These are phyloP conservation scores for Chalara sp. DNA, from an alignment of 2,329 filamentous ascomycete species.

Conservation along the genomic window DNA sequence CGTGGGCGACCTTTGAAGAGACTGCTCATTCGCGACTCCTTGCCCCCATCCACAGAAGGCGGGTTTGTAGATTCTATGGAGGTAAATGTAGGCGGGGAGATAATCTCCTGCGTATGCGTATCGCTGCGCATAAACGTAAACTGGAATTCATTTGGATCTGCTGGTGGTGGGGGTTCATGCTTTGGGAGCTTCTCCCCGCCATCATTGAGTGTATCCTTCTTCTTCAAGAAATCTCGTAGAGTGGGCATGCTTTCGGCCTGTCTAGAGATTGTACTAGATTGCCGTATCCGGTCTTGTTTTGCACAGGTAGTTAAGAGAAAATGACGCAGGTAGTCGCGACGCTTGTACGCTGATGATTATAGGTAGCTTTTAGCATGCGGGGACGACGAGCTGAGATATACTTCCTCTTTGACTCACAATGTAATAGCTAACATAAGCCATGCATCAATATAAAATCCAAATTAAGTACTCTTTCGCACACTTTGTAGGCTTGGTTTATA, in stretches of 20 bases:
- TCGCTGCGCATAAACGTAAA: constrained; percentile 86
- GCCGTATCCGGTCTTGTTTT: background rate
- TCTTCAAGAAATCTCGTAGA: constrained; percentile 54
- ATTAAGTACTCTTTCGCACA: too few relatives aligned
- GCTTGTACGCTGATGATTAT: background rate
- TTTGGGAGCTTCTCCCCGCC: constrained; percentile 18
- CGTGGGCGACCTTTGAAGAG: constrained; percentile 32
- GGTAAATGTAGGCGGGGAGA: constrained; percentile 56
- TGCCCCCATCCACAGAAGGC: constrained; percentile 7
- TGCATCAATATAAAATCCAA: too few relatives aligned
- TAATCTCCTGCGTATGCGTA: constrained; percentile 71
- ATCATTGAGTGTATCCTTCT: constrained; percentile 47
- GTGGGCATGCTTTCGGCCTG: constrained; percentile 15
- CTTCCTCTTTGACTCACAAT: too few relatives aligned
- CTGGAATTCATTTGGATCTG: constrained; percentile 14
- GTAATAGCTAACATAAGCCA: too few relatives aligned
- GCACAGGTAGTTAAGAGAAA: background rate
- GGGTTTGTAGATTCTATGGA: constrained; percentile 28
- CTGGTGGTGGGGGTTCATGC: constrained; percentile 13
- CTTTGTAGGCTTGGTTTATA: too few relatives aligned
- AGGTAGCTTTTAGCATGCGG: background rate
- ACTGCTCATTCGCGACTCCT: constrained; percentile 25
- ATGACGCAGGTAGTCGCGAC: background rate
- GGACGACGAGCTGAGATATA: background rate
- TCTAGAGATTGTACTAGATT: too few relatives aligned